These are phyloP conservation scores for Rhizopogon rudus DNA, from an alignment of 768 basidiomycete species.

Conservation along the genomic window DNA sequence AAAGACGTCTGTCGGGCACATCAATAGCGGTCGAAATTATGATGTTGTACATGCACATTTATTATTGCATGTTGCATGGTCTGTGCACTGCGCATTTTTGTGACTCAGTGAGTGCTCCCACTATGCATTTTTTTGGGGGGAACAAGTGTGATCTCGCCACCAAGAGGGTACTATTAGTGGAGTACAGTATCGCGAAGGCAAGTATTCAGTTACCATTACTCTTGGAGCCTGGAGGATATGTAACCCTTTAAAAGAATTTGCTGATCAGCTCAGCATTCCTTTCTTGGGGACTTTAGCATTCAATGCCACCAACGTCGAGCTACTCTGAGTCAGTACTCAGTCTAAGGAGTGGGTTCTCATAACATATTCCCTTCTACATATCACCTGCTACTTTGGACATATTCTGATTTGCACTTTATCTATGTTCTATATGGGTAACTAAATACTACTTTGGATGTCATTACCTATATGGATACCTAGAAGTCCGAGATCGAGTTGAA, in stretches of 20 bases:
- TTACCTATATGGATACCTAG: no score
- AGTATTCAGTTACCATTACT: constrained; percentile 4
- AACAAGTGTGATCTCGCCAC: no score
- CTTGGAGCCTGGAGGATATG: not conserved
- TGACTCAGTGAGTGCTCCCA: no score
- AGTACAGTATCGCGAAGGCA: constrained; percentile 80
- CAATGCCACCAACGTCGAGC: constrained; percentile 97
- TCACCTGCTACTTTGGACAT: not conserved
- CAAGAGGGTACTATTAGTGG: no score
- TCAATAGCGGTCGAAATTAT: no score
- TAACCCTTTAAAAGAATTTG: constrained; percentile 64
- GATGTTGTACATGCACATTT: no score
- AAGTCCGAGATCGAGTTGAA: no score
- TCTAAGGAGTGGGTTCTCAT: constrained; percentile 24
- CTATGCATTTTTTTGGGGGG: no score
- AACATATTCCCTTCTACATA: constrained; percentile 23
- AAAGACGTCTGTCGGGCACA: no score
- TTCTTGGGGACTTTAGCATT: constrained; percentile 99
- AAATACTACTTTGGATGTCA: no score
- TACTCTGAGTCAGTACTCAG: constrained; percentile 15
- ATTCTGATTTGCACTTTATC: constrained; percentile 9
- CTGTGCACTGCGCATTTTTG: no score
- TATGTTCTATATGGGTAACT: not conserved
- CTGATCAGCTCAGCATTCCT: constrained; percentile 88
- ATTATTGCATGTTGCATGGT: no score